A percentile compares a stretch with the other conserved stretches of the same genome.
Evolutionary conservation across 305 asterid species (phyloP).

Genomic region (Coffea humblotiana): DNA sequence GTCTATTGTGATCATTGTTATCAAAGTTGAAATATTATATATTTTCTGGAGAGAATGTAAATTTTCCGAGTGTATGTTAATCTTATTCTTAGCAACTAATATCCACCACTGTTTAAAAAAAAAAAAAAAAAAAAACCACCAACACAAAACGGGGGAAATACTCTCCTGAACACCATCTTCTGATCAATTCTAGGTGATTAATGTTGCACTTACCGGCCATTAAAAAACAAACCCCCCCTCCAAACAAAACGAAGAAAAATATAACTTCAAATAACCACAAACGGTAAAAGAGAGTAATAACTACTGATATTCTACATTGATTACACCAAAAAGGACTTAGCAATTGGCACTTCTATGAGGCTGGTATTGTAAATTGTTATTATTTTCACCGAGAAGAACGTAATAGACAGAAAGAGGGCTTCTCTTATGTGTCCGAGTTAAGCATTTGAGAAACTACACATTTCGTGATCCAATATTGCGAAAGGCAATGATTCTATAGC

Average conservation of each 20-base stretch:
- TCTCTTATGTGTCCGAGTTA: no score
- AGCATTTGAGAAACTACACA: background rate
- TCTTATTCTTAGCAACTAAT: background rate
- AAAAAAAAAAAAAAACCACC: no score
- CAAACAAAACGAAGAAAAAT: no score
- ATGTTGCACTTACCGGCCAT: background rate
- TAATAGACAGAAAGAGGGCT: no score
- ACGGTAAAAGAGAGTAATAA: background rate
- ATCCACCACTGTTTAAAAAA: no score
- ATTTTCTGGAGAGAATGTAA: background rate
- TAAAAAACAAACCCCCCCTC: no score
- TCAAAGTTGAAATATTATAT: background rate
- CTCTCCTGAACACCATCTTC: background rate
- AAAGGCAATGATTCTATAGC: background rate
- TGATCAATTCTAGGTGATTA: background rate
- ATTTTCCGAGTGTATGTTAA: background rate
- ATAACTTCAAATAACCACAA: background rate
- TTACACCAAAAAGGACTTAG: no score
- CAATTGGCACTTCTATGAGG: no score
- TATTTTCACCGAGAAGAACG: background rate
- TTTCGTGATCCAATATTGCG: background rate
- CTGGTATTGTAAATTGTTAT: background rate
- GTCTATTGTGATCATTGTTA: background rate
- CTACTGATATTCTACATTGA: no score
- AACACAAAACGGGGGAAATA: no score